phyloP scores from a whole-genome alignment of 306 rosid species.

The Quercus rubra region DNA sequence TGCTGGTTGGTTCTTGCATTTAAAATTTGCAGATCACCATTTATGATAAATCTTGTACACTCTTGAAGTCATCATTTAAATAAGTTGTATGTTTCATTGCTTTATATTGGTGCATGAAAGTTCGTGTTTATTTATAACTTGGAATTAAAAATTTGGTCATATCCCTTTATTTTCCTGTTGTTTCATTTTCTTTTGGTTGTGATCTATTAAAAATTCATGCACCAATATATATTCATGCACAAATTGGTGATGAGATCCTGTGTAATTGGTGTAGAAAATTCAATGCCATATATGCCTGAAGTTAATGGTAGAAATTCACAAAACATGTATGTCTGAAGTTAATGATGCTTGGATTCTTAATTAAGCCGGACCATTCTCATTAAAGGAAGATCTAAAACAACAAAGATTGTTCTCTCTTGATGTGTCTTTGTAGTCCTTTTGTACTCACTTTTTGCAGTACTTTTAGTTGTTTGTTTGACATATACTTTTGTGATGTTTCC shows the following conservation, averaged over 20 bases:
- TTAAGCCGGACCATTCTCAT: background rate
- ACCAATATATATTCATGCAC: no score
- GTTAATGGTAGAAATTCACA: background rate
- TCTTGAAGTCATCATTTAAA: background rate
- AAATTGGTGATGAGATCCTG: no score
- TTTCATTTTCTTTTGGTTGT: no score
- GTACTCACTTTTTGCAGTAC: background rate
- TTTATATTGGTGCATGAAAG: background rate
- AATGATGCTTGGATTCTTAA: background rate
- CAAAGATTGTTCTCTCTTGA: background rate
- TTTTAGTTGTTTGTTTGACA: background rate
- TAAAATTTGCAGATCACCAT: constrained; percentile 1
- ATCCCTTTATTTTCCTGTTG: no score
- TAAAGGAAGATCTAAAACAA: background rate
- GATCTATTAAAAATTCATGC: no score
- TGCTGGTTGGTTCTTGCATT: background rate
- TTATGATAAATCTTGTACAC: background rate
- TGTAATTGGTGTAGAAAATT: background rate
- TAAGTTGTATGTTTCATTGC: background rate
- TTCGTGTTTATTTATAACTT: background rate
- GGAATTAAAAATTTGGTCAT: background rate
- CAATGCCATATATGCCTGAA: no score
- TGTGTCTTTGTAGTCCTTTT: background rate
- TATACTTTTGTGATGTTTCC: background rate
- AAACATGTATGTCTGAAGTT: background rate